Base-by-base conservation (phyloP, 140 eudicot genomes). In the Anethum foeniculum region DNA sequence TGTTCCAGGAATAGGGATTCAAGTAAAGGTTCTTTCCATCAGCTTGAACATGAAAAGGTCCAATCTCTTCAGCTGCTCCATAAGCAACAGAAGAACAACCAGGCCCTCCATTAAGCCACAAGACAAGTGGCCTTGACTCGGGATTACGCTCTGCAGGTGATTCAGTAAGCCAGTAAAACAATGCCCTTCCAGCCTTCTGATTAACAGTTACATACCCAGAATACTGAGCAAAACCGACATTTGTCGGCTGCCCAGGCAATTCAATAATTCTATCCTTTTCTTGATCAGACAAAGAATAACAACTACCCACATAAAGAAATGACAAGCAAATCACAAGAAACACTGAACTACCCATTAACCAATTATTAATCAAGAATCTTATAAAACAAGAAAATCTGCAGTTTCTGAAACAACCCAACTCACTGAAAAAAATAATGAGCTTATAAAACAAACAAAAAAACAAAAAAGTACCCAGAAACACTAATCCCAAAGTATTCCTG, bases 81-180 rank as follows among this genome's bases (percentile, higher is more conserved):
- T 87, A 95, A 82, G 97, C 99, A 43, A 95, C 94, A 75, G 99
- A 95, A 75, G 98, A 92, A 83, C 99, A 95, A 81, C 99, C 99
- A 44, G 99, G 99, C n/a, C 99, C 99, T 64, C 99, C 99, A 93
- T 95, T 95, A 28, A 95, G 98, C 99, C 99, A 95, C 82, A 95
- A 87, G 43, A 95, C 87, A 4, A 95, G 90, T 76, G 99, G 99
- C 82, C 95, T 95, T 39, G 91, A 80, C 74, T 85, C 81, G 19
- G 98, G 96, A 36, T 76, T 77, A 47, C 96, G 84, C 73, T 77
- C 84, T 25, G 82, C 77, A 4, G 98, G 93, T 79, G 99, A 81
- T 88, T 95, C 99, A 58, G 91, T 88, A 78, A 93, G 83, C 99
- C 99, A 95, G 77, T 95, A 95, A 85, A 95, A 95, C 76, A 95